These are phyloP conservation scores for Metrosideros polymorpha DNA, from an alignment of 441 rosid genomes.

Conservation along the genomic window DNA sequence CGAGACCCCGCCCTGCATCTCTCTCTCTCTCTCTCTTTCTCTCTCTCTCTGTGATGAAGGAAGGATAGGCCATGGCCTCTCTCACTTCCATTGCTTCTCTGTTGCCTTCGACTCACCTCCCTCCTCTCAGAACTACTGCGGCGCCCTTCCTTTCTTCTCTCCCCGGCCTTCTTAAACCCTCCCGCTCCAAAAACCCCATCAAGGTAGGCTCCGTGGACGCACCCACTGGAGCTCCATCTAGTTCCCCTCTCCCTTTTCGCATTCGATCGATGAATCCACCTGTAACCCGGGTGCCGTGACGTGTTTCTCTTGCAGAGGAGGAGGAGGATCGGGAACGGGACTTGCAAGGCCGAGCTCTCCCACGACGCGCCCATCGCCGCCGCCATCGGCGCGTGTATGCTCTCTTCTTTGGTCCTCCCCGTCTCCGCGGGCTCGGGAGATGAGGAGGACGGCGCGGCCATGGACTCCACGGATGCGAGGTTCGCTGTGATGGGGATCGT, in stretches of 20 bases:
- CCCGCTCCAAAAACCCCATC: neutral
- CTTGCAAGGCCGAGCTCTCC: conserved; percentile 68
- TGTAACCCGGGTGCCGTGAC: neutral
- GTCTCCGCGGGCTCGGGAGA: conserved; percentile 15
- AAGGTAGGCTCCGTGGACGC: neutral
- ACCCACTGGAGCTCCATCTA: neutral
- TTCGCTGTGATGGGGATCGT: conserved; percentile 83
- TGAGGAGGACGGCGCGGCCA: conserved; percentile 29
- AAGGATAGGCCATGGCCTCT: neutral
- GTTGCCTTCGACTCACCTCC: neutral
- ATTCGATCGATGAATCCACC: neutral
- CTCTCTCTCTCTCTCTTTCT: neutral
- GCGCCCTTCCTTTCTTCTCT: conserved; percentile 6
- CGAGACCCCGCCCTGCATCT: neutral
- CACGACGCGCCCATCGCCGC: conserved; percentile 64
- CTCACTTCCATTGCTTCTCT: neutral
- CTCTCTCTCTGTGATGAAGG: neutral
- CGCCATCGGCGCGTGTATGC: conserved; percentile 69
- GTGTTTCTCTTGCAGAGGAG: neutral
- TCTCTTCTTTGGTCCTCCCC: conserved; percentile 66
- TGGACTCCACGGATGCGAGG: conserved; percentile 64
- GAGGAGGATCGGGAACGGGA: conserved; percentile 5
- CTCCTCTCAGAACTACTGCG: conserved; percentile 1
- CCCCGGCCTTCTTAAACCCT: neutral
- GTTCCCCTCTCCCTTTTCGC: neutral